These are phyloP conservation scores for Digitaria exilis DNA, from an alignment of 202 grass and related monocot genomes.

Conservation along the genomic window DNA sequence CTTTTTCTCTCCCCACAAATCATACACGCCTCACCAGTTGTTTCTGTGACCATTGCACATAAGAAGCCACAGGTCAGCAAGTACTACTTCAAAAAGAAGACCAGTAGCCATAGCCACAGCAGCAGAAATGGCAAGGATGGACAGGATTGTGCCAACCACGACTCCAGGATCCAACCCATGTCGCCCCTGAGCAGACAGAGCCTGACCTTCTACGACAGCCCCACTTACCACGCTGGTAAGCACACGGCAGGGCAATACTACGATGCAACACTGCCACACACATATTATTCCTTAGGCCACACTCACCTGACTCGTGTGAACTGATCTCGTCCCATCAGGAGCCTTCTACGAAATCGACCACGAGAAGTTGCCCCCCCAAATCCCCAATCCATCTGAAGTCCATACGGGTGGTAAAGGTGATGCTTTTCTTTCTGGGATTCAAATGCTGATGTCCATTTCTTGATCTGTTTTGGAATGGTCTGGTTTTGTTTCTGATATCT, in stretches of 20 bases:
- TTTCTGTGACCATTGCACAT: conserved; percentile 4
- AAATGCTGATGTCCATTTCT: conserved; percentile 13
- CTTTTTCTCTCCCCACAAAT: not conserved
- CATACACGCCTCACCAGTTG: conserved; percentile 20
- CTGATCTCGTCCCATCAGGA: conserved; percentile 44
- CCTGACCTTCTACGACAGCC: conserved; percentile 25
- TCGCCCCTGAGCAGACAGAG: conserved; percentile 49
- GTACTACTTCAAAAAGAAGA: conserved; percentile 57
- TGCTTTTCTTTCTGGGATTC: not conserved
- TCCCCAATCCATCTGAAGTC: conserved; percentile 81
- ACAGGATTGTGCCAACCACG: conserved; percentile 29
- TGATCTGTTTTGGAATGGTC: conserved; percentile 16
- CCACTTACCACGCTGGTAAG: conserved; percentile 46
- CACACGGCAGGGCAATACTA: not conserved
- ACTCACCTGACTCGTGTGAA: conserved; percentile 19
- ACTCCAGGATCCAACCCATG: conserved; percentile 28
- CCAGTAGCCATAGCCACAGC: conserved; percentile 2
- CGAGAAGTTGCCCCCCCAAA: conserved; percentile 68
- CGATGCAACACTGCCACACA: not conserved
- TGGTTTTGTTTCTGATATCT: conserved; percentile 14
- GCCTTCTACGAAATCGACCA: conserved; percentile 85
- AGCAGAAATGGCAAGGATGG: conserved; percentile 46
- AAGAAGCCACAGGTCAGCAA: conserved; percentile 52
- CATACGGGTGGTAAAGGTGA: conserved; percentile 75
- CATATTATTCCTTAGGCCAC: conserved; percentile 18